These are phyloP conservation scores for Escovopsis sp. DNA, from an alignment of 2,329 filamentous ascomycete genomes.

Conservation along the genomic window DNA sequence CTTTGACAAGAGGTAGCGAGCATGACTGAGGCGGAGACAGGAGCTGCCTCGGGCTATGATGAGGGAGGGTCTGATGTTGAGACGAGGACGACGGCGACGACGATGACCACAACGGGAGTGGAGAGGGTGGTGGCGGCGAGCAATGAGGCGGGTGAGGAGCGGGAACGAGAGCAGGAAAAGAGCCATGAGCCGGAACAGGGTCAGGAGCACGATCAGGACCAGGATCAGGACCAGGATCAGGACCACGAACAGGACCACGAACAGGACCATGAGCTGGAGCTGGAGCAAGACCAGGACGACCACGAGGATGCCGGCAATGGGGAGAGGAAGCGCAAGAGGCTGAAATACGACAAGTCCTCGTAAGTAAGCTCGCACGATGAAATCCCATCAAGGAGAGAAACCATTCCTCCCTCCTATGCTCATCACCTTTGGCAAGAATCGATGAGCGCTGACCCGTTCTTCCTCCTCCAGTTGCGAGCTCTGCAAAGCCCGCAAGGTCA, in stretches of 20 bases:
- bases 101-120: too few species aligned
- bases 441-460: not conserved
- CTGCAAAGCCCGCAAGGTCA: conserved; percentile 30
- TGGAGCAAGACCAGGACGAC: too few species aligned
- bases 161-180: too few species aligned
- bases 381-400: conserved; percentile 1
- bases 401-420: not conserved
- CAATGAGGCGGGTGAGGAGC: too few species aligned
- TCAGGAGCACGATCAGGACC: too few species aligned
- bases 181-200: too few species aligned
- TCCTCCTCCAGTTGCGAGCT: conserved; percentile 28
- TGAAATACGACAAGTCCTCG: conserved; percentile 28
- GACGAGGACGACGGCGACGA: conserved; percentile 6
- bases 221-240: too few species aligned
- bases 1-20: too few species aligned
- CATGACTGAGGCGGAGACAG: conserved; percentile 22
- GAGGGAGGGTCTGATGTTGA: conserved; percentile 24
- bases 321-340: conserved; percentile 23
- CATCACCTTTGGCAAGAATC: not conserved
- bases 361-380: conserved; percentile 10
- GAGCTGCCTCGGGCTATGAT: conserved; percentile 20
- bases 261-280: conserved; percentile 1
- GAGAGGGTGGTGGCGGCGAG: too few species aligned
- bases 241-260: conserved; percentile 12
- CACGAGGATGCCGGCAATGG: too few species aligned